Evolutionary conservation across 169 alveolate species (phyloP).

Genomic region (Pseudocohnilembus persalinus): DNA sequence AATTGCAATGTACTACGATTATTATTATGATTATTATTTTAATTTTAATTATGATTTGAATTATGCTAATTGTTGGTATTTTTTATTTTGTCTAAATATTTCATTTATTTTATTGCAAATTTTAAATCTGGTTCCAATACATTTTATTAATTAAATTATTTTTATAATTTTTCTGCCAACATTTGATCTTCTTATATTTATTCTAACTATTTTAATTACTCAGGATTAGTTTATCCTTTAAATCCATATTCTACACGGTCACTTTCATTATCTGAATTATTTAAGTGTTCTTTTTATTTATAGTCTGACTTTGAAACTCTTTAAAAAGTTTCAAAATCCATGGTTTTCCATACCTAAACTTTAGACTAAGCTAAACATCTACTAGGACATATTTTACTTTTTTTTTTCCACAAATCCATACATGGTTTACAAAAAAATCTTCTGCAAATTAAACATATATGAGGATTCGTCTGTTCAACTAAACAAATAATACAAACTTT

Average conservation of each 20-base stretch:
- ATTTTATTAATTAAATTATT: too few relatives aligned
- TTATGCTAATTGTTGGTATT: too few relatives aligned
- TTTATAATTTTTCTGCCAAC: neutral
- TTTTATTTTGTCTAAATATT: neutral
- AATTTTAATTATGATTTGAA: too few relatives aligned
- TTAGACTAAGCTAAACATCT: neutral
- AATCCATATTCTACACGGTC: neutral
- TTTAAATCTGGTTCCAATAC: neutral
- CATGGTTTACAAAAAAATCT: neutral
- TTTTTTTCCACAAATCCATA: neutral
- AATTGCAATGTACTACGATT: neutral
- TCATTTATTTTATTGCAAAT: neutral
- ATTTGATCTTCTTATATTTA: neutral
- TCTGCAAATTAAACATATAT: neutral
- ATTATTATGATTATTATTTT: too few relatives aligned
- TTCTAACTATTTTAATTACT: neutral
- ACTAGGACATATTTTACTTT: neutral
- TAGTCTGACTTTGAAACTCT: neutral
- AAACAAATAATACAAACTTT: neutral
- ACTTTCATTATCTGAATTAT: neutral
- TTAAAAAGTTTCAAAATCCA: neutral
- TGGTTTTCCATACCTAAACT: neutral
- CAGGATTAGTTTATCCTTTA: too few relatives aligned
- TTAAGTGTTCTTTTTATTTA: neutral
- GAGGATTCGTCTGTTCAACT: neutral